Percentiles rank a stretch among this genome's conserved stretches.
These are phyloP conservation scores for Cladosporium sp. DNA, from an alignment of 2,329 filamentous ascomycete genomes.

Conservation along the genomic window DNA sequence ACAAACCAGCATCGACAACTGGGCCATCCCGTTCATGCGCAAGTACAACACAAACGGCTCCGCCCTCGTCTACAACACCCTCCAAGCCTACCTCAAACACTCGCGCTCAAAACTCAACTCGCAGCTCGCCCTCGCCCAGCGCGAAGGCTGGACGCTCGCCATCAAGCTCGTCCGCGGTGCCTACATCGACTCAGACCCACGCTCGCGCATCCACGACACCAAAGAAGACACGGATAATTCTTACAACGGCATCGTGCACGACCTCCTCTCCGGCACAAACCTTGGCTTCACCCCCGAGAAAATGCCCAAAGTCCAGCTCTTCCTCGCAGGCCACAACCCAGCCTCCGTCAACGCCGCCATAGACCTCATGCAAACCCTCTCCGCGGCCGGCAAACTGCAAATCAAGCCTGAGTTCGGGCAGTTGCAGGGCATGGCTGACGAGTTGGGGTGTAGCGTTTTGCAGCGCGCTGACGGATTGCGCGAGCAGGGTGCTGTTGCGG, in stretches of 20 bases:
- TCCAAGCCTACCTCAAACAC: conserved; percentile 59
- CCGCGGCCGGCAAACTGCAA: conserved; percentile 40
- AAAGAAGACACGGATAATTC: conserved; percentile 57
- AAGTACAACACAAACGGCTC: conserved; percentile 47
- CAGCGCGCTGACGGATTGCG: conserved; percentile 40
- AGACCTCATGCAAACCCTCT: conserved; percentile 49
- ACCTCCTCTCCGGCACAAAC: conserved; percentile 53
- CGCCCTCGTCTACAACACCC: conserved; percentile 71
- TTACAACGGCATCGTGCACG: conserved; percentile 71
- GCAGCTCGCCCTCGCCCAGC: conserved; percentile 49
- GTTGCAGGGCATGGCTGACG: conserved; percentile 93
- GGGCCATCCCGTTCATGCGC: conserved; percentile 65
- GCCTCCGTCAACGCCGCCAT: conserved; percentile 63
- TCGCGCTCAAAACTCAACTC: conserved; percentile 44
- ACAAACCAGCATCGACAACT: conserved; percentile 56
- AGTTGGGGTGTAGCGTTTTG: conserved; percentile 66
- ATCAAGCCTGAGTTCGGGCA: conserved; percentile 68
- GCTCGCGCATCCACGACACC: conserved; percentile 52
- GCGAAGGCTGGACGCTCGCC: conserved; percentile 54
- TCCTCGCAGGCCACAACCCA: conserved; percentile 82
- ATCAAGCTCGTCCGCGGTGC: conserved; percentile 60
- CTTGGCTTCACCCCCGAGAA: conserved; percentile 31
- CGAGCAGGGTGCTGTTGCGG: conserved; percentile 34
- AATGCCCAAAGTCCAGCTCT: conserved; percentile 55
- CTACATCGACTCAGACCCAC: conserved; percentile 54